phyloP scores from a whole-genome alignment of 768 basidiomycete genomes.

The Infundibulicybe gibba region DNA sequence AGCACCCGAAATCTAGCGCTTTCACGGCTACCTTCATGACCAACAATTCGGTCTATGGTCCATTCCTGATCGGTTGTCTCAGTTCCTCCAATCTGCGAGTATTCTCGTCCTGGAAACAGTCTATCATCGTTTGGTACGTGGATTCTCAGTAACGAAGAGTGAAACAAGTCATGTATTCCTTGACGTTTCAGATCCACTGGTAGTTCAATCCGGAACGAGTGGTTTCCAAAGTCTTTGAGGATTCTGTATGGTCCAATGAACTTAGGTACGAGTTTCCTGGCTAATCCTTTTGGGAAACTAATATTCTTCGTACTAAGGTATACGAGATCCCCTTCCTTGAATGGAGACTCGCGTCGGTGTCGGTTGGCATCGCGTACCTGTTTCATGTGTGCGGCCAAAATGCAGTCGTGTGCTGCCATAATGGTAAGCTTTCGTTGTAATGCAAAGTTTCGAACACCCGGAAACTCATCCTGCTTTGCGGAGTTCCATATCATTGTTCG shows the following conservation, averaged over 20 bases:
- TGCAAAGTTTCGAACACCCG: conserved; percentile 4
- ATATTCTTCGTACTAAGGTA: background rate
- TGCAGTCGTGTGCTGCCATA: background rate
- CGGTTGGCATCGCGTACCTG: background rate
- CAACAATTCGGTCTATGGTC: background rate
- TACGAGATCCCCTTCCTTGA: background rate
- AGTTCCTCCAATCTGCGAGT: conserved; percentile 16
- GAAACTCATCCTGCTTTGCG: background rate
- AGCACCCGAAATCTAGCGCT: no score
- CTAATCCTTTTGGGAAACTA: background rate
- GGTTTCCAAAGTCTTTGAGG: no score
- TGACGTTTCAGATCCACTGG: conserved; percentile 8
- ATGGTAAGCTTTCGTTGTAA: conserved; percentile 6
- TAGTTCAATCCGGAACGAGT: background rate
- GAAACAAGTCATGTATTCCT: conserved; percentile 9
- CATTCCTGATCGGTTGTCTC: conserved; percentile 10
- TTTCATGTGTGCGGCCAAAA: background rate
- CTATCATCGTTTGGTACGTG: conserved; percentile 22
- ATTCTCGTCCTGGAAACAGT: conserved; percentile 20
- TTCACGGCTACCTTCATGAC: no score
- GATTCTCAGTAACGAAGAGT: conserved; percentile 18
- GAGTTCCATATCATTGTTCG: conserved; percentile 12
- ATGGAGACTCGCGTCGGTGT: background rate
- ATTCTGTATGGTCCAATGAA: background rate
- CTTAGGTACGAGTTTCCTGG: background rate